phyloP scores from a whole-genome alignment of 495 filamentous ascomycete genomes.

The Neurospora pannonica region DNA sequence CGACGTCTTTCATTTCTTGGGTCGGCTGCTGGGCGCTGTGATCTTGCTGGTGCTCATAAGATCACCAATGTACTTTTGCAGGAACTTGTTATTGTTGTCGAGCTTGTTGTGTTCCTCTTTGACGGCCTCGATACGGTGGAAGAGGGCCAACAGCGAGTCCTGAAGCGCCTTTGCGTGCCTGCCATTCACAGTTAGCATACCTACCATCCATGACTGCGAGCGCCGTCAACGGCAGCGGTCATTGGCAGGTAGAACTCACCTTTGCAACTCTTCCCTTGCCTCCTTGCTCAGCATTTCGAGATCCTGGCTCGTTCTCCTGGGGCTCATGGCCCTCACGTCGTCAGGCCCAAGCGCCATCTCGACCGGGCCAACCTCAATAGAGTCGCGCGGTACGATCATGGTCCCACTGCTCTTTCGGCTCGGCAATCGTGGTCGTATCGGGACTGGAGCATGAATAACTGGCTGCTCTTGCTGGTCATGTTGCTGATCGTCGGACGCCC shows the following conservation, averaged over 20 bases:
- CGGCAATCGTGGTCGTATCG: conserved; percentile 42
- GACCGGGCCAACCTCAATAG: conserved; percentile 55
- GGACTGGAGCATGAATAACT: conserved; percentile 30
- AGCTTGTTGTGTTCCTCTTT: conserved; percentile 90
- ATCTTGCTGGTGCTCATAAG: conserved; percentile 76
- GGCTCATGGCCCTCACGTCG: conserved; percentile 92
- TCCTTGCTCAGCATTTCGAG: conserved; percentile 76
- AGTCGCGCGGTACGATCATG: conserved; percentile 69
- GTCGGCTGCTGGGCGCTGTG: conserved; percentile 45
- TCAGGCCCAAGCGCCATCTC: conserved; percentile 61
- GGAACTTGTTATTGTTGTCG: conserved; percentile 85
- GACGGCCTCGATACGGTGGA: conserved; percentile 89
- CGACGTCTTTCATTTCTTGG: conserved; percentile 36
- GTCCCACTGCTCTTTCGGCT: conserved; percentile 70
- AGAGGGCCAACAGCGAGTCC: conserved; percentile 74
- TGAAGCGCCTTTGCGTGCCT: conserved; percentile 86
- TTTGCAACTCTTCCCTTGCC: conserved; percentile 47
- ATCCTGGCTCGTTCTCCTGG: conserved; percentile 80
- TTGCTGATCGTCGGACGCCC: conserved; percentile 24
- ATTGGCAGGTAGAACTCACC: conserved; percentile 47
- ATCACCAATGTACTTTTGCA: conserved; percentile 85
- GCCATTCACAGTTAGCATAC: conserved; percentile 8
- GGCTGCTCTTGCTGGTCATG: conserved; percentile 12
- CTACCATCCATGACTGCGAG: neutral
- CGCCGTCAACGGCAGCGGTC: conserved; percentile 8